Base-by-base conservation (phyloP, 2,329 filamentous ascomycete species). In the Scytalidium sp. region DNA sequence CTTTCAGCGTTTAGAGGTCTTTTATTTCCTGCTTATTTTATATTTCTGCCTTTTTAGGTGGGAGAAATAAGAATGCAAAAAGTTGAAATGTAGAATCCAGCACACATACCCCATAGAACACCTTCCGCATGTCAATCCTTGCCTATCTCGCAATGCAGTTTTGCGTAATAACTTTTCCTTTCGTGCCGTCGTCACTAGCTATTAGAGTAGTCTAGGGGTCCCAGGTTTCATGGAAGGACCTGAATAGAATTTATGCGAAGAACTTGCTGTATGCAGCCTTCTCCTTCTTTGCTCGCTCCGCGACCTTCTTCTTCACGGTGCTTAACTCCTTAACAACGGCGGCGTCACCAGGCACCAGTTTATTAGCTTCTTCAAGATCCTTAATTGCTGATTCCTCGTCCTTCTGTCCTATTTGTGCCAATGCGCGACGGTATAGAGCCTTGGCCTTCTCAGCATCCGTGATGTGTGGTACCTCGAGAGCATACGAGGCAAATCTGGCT, bases 231-330 rank as follows among this genome's bases (percentile, higher is more conserved):
- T 29, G 13, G 32, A 15, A 36, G 15, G n/a, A 36, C 7, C 17
- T 5, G 41, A 43, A 43, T 23, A 43, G n/a, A 43, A 43, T 20
- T 59, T 51, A 65, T 22, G 57, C 51, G 49, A 97, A 97, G 72
- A 95, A 94, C 75, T 96, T 97, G 75, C 87, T 88, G 68, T 93
- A 96, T 5, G 86, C 87, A 60, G 88, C 90, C 81, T 92, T 95
- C 76, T 97, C 90, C 81, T 92, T 96, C 67, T 88, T 87, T 54
- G 83, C 79, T 54, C 87, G 80, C 50, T 86, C 88, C 10, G 83
- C 78, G 21, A 87, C 80, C 61, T 79, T 83, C 74, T 86, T 86
- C 81, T 92, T 96, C 46, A 94, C 84, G n/a, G 78, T 72, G 17
- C 80, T 78, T 48, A 95, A 78, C 73, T 97, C 91, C 61, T 83